A percentile compares a stretch with the other conserved stretches of the same genome.
Conservation (phyloP, 2,329 filamentous ascomycete species). For the Pseudocercospora pini-densiflorae region DNA sequence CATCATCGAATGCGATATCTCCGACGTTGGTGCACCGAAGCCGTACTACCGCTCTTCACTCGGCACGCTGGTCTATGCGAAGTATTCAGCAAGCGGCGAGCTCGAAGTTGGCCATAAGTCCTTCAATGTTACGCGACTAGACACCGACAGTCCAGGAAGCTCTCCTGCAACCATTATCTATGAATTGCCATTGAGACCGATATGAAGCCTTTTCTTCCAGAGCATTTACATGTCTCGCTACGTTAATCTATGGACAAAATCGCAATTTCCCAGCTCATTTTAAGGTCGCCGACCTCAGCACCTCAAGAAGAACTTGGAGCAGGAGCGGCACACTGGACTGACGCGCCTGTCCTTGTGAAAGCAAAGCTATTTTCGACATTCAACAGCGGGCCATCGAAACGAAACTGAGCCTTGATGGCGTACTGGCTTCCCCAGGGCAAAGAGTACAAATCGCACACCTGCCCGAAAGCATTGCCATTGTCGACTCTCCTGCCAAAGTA, state of each 20-base stretch:
- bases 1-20: conserved; percentile 1
- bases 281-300: neutral
- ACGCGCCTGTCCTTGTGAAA: neutral
- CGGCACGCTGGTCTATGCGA: conserved; percentile 2
- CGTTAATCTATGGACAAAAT: too few relatives aligned
- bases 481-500: neutral
- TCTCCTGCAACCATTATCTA: neutral
- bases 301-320: neutral
- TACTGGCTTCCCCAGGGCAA: neutral
- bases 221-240: too few relatives aligned
- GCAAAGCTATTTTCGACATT: neutral
- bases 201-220: neutral
- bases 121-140: neutral
- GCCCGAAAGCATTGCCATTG: neutral
- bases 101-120: neutral
- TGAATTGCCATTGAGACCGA: neutral
- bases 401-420: neutral
- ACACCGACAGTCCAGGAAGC: neutral
- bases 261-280: too few relatives aligned
- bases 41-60: neutral
- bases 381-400: neutral
- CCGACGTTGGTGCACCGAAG: neutral
- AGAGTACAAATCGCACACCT: neutral
- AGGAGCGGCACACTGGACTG: neutral
- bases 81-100: neutral